Percentiles rank a stretch among this genome's conserved stretches.
Conservation (phyloP, 179 eudicot genomes). For the Drosera spatulata region DNA sequence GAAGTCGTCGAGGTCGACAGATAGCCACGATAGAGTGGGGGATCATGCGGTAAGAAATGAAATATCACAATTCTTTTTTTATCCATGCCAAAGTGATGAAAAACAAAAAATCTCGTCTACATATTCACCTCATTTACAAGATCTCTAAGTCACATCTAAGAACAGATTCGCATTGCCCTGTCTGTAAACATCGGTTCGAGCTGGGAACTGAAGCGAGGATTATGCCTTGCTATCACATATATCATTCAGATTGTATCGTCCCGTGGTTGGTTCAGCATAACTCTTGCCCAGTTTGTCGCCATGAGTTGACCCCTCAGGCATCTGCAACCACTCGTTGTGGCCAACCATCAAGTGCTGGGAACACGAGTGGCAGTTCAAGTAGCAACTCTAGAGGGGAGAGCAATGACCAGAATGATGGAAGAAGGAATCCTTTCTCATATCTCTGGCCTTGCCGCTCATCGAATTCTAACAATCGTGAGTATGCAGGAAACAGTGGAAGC, state of each 20-base stretch:
- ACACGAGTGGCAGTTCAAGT: constrained; percentile 17
- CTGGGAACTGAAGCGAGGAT: constrained; percentile 42
- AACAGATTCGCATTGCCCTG: constrained; percentile 61
- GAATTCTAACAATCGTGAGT: constrained; percentile 16
- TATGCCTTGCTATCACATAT: constrained; percentile 68
- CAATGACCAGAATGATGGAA: constrained; percentile 25
- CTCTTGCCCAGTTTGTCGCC: constrained; percentile 83
- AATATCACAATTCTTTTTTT: no score
- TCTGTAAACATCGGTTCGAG: constrained; percentile 64
- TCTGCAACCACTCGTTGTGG: constrained; percentile 14
- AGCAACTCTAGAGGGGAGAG: constrained; percentile 28
- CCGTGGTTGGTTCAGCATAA: constrained; percentile 70
- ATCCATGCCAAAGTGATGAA: no score
- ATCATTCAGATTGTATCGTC: constrained; percentile 72
- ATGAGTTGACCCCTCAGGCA: constrained; percentile 25
- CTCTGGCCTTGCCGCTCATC: constrained; percentile 75
- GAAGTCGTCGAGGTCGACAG: no score
- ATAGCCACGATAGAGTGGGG: no score
- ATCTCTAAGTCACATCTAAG: constrained; percentile 47
- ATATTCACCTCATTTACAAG: no score
- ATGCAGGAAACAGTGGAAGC: constrained; percentile 19
- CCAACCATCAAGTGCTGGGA: constrained; percentile 20
- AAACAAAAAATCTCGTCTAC: no score
- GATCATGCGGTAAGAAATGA: no score
- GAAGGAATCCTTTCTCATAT: constrained; percentile 54